A percentile compares a stretch with the other conserved stretches of the same genome.
These are phyloP conservation scores for Globisporangium abappressorium DNA, from an alignment of 352 stramenopile species.

Conservation along the genomic window DNA sequence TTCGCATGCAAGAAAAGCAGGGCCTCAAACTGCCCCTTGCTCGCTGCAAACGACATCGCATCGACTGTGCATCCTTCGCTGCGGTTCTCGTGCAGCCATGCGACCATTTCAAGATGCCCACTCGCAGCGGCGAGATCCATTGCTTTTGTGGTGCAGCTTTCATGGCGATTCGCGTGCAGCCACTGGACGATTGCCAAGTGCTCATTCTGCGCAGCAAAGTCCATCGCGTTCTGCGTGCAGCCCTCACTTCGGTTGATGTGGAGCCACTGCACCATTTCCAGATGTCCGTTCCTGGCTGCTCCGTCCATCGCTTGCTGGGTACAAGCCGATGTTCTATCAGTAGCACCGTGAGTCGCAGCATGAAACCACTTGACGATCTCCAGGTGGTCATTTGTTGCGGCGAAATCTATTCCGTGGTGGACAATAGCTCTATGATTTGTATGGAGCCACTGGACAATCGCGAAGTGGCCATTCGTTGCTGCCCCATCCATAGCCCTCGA, in stretches of 20 bases:
- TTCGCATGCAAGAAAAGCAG: not conserved
- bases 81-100: not conserved
- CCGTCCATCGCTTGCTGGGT: not conserved
- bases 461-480: not conserved
- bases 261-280: not conserved
- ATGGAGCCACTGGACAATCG: not conserved
- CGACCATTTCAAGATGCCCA: not conserved
- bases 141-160: constrained; percentile 37
- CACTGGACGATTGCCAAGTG: constrained; percentile 48
- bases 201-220: not conserved
- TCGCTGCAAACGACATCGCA: not conserved
- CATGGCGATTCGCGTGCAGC: constrained; percentile 59
- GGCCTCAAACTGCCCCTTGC: not conserved
- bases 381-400: not conserved
- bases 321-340: not conserved
- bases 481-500: not conserved
- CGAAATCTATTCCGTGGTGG: not conserved
- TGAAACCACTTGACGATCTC: not conserved
- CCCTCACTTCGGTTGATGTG: not conserved
- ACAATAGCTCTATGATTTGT: not conserved
- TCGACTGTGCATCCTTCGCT: not conserved
- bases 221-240: not conserved
- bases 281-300: not conserved
- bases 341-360: not conserved
- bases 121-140: not conserved